Evolutionary conservation across 75 land plant species (phyloP).

Genomic region (Sequoia sempervirens): DNA sequence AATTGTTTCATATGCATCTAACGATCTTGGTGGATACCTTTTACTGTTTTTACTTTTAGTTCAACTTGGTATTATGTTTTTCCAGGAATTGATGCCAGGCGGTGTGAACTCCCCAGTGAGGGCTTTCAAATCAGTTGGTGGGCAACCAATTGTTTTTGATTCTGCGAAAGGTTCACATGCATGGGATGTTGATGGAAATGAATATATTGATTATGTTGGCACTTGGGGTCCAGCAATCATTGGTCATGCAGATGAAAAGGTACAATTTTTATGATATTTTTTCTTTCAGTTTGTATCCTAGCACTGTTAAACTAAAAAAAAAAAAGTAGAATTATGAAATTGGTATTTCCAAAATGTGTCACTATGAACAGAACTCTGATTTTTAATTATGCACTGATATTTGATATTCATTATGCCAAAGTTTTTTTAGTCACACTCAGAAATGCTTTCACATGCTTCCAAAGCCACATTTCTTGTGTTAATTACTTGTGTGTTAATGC

Average conservation of each 20-base stretch:
- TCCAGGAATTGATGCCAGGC: conserved; percentile 94
- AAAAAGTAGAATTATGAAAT: neutral
- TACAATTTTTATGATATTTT: conserved; percentile 19
- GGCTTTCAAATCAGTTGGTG: conserved; percentile 98
- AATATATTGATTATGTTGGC: conserved; percentile 95
- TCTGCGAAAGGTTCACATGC: conserved; percentile 84
- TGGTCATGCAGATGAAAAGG: conserved; percentile 97
- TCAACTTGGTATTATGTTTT: neutral
- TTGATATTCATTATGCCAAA: neutral
- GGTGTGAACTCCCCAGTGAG: conserved; percentile 99
- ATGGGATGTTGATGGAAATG: conserved; percentile 96
- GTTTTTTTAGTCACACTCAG: neutral
- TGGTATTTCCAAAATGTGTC: neutral
- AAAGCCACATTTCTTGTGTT: neutral
- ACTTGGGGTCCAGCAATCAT: conserved; percentile 98
- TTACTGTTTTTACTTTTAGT: neutral
- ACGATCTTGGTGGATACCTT: neutral
- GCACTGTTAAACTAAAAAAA: neutral
- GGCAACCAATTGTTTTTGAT: conserved; percentile 91
- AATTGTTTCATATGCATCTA: neutral
- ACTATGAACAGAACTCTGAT: neutral
- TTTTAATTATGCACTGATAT: neutral
- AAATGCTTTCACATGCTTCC: neutral
- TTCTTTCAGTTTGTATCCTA: neutral
- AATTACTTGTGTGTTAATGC: neutral